phyloP scores from a whole-genome alignment of 148 eudicot species.

The Euryodendron excelsum region DNA sequence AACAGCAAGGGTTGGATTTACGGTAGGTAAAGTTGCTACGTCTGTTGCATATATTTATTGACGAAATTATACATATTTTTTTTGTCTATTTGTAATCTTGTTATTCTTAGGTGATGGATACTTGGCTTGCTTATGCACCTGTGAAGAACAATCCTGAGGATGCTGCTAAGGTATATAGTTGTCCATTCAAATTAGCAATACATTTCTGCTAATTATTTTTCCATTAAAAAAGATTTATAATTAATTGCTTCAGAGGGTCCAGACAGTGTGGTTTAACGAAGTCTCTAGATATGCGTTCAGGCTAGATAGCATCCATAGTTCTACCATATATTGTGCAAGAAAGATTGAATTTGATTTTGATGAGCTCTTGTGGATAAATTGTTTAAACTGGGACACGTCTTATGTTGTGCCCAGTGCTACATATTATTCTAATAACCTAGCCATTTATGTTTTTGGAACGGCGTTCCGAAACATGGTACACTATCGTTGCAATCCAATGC shows the following conservation, averaged over 20 bases:
- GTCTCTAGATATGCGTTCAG: background rate
- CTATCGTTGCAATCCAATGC: too few relatives aligned
- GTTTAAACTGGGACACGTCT: background rate
- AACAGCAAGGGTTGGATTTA: slow-evolving; percentile 93
- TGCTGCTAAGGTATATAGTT: slow-evolving; percentile 78
- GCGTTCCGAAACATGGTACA: too few relatives aligned
- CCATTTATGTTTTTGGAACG: too few relatives aligned
- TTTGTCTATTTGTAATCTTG: background rate
- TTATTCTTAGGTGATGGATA: slow-evolving; percentile 68
- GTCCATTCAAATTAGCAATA: background rate
- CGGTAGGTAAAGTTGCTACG: slow-evolving; percentile 46
- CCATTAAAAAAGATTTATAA: background rate
- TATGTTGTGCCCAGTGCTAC: too few relatives aligned
- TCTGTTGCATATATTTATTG: background rate
- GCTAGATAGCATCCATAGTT: background rate
- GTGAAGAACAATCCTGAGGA: slow-evolving; percentile 99
- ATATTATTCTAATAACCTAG: too few relatives aligned
- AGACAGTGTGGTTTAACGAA: background rate
- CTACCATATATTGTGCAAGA: background rate
- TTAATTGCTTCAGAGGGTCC: background rate
- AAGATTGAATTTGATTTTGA: background rate
- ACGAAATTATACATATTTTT: background rate
- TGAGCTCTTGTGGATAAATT: background rate
- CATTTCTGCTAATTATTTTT: background rate
- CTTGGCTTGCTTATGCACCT: slow-evolving; percentile 99